These are phyloP conservation scores for Stemphylium beticola DNA, from an alignment of 2,329 filamentous ascomycete genomes.

Conservation along the genomic window DNA sequence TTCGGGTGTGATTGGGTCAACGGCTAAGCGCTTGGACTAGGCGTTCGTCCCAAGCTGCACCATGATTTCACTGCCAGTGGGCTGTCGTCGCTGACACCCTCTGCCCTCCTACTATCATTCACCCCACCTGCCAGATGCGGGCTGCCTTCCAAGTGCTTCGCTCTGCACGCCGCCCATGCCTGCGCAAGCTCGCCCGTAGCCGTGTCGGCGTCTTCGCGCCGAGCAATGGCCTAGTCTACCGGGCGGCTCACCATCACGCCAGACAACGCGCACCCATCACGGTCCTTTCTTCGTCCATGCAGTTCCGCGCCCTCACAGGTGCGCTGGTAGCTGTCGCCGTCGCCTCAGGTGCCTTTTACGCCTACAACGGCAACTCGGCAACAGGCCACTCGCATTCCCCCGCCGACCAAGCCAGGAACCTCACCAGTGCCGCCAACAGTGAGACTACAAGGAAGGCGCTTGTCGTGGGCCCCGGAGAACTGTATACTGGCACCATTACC, in stretches of 20 bases:
- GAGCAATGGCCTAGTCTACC: slow-evolving; percentile 55
- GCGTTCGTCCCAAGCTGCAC: slow-evolving; percentile 12
- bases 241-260: slow-evolving; percentile 54
- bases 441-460: slow-evolving; percentile 70
- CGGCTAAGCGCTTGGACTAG: slow-evolving; percentile 12
- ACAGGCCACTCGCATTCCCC: slow-evolving; percentile 30
- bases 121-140: slow-evolving; percentile 64
- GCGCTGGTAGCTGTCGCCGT: slow-evolving; percentile 71
- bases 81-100: slow-evolving; percentile 10
- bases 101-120: slow-evolving; percentile 9
- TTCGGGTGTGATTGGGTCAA: slow-evolving; percentile 17
- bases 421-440: slow-evolving; percentile 44
- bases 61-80: slow-evolving; percentile 16
- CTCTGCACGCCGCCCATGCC: slow-evolving; percentile 69
- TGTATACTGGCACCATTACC: slow-evolving; percentile 85
- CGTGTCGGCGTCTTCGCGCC: slow-evolving; percentile 46
- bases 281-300: slow-evolving; percentile 74
- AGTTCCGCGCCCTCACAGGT: slow-evolving; percentile 70
- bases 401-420: slow-evolving; percentile 39
- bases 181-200: slow-evolving; percentile 65
- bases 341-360: slow-evolving; percentile 79
- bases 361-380: slow-evolving; percentile 60
- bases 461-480: slow-evolving; percentile 86
- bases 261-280: slow-evolving; percentile 49
- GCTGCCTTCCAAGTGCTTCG: slow-evolving; percentile 71